Percentiles rank a stretch among this genome's conserved stretches.
phyloP scores from a whole-genome alignment of 2,329 filamentous ascomycete genomes.

The Trichoderma lentiforme region DNA sequence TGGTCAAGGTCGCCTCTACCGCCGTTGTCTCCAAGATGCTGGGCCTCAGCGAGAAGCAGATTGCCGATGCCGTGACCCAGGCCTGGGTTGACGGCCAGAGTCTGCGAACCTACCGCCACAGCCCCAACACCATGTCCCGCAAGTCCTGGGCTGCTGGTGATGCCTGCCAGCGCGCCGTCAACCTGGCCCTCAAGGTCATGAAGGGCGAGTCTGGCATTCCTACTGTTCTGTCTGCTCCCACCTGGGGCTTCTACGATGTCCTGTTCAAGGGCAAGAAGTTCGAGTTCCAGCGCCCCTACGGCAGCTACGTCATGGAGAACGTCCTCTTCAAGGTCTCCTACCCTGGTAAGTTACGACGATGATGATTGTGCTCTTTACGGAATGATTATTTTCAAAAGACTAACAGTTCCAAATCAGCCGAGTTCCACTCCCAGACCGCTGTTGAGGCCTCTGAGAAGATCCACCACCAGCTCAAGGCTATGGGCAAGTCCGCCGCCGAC shows the following conservation, averaged over 20 bases:
- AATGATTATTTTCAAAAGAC: not conserved
- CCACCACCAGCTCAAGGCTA: slow-evolving; percentile 73
- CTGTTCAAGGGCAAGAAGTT: slow-evolving; percentile 96
- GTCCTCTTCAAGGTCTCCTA: slow-evolving; percentile 99
- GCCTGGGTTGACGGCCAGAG: slow-evolving; percentile 97
- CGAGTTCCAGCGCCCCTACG: slow-evolving; percentile 91
- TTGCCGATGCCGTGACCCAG: slow-evolving; percentile 91
- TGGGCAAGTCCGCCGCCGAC: slow-evolving; percentile 89
- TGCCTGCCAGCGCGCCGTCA: slow-evolving; percentile 92
- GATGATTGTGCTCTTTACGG: not conserved
- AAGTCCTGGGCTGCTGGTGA: slow-evolving; percentile 99
- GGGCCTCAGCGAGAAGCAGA: slow-evolving; percentile 83
- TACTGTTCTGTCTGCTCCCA: slow-evolving; percentile 86
- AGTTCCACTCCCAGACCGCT: slow-evolving; percentile 98
- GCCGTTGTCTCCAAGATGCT: slow-evolving; percentile 96
- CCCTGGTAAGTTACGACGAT: slow-evolving; percentile 59
- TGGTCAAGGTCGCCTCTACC: slow-evolving; percentile 95
- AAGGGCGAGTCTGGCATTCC: slow-evolving; percentile 89
- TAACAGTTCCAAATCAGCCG: slow-evolving; percentile 49
- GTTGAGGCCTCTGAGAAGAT: slow-evolving; percentile 92
- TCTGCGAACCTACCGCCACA: slow-evolving; percentile 94
- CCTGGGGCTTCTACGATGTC: slow-evolving; percentile 99
- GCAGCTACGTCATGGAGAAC: slow-evolving; percentile 99
- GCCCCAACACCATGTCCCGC: slow-evolving; percentile 98
- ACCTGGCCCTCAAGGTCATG: slow-evolving; percentile 84